A percentile compares a stretch with the other conserved stretches of the same genome.
phyloP scores from a whole-genome alignment of 2,329 filamentous ascomycete genomes.

The Alternaria ethzedia region DNA sequence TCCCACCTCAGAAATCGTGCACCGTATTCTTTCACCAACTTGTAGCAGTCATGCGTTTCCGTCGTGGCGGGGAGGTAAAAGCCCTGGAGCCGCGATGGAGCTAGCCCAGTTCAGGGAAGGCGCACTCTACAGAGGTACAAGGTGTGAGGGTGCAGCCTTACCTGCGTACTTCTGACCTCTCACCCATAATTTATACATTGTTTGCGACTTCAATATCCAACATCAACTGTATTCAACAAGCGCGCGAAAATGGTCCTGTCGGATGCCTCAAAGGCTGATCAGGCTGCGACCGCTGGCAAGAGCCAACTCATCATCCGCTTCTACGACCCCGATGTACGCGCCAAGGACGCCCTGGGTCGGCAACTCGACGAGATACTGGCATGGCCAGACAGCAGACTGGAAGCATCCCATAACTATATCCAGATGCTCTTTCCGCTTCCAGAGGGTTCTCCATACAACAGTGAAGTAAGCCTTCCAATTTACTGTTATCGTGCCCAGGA shows the following conservation, averaged over 20 bases:
- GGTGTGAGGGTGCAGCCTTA: not conserved
- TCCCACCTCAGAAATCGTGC: too few relatives aligned
- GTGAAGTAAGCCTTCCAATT: not conserved
- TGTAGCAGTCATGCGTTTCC: too few relatives aligned
- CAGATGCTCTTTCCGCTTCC: conserved; percentile 64
- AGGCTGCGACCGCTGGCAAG: not conserved
- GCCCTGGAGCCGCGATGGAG: not conserved
- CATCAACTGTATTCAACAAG: conserved; percentile 14
- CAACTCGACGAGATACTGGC: conserved; percentile 56
- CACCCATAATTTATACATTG: not conserved
- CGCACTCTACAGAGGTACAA: not conserved
- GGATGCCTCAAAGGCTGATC: not conserved
- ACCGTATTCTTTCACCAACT: too few relatives aligned
- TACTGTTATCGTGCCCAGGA: not conserved
- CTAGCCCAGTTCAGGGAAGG: not conserved
- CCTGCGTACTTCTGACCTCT: not conserved
- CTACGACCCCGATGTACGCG: conserved; percentile 52
- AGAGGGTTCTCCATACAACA: conserved; percentile 55
- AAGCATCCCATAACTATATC: conserved; percentile 61
- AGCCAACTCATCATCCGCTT: conserved; percentile 50
- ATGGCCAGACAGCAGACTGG: conserved; percentile 53
- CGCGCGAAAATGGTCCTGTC: conserved; percentile 21
- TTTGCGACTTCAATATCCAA: not conserved
- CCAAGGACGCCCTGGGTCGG: conserved; percentile 49
- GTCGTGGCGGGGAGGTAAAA: too few relatives aligned